A percentile compares a stretch with the other conserved stretches of the same genome.
phyloP scores from a whole-genome alignment of 2,329 filamentous ascomycete genomes.

The Neodidymelliopsis sp. region DNA sequence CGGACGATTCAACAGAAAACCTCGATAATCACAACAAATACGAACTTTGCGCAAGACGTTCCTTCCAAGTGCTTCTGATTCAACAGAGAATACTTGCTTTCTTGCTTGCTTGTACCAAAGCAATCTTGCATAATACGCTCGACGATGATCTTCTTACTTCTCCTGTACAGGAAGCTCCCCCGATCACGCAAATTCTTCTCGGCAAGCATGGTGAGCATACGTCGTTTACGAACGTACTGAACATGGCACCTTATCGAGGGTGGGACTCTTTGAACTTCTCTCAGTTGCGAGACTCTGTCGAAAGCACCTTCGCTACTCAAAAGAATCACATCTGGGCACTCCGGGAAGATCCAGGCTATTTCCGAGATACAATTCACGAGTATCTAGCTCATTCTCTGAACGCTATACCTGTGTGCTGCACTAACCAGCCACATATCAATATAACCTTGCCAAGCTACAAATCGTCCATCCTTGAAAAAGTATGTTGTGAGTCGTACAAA shows the following conservation, averaged over 20 bases:
- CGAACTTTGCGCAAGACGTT: not conserved
- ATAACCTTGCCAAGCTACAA: no score
- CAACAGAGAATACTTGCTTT: constrained; percentile 8
- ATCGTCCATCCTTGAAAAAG: no score
- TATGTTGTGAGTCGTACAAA: no score
- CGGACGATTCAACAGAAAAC: no score
- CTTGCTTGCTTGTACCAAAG: constrained; percentile 1
- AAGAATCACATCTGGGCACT: constrained; percentile 15
- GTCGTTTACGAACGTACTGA: constrained; percentile 2
- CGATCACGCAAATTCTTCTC: no score
- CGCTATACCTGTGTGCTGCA: no score
- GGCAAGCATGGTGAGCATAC: not conserved
- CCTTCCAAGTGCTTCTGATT: constrained; percentile 1
- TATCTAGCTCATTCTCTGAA: not conserved
- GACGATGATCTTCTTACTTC: not conserved
- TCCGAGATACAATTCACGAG: constrained; percentile 8
- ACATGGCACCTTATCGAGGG: constrained; percentile 4
- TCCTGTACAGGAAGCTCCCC: no score
- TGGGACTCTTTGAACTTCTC: constrained; percentile 2
- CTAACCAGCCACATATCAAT: no score
- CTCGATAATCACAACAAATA: not conserved
- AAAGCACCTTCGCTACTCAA: not conserved
- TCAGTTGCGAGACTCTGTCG: not conserved
- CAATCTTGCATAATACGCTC: constrained; percentile 1
- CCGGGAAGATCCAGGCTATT: constrained; percentile 16